phyloP scores from a whole-genome alignment of 768 basidiomycete species.

The Tephrocybe sp. region DNA sequence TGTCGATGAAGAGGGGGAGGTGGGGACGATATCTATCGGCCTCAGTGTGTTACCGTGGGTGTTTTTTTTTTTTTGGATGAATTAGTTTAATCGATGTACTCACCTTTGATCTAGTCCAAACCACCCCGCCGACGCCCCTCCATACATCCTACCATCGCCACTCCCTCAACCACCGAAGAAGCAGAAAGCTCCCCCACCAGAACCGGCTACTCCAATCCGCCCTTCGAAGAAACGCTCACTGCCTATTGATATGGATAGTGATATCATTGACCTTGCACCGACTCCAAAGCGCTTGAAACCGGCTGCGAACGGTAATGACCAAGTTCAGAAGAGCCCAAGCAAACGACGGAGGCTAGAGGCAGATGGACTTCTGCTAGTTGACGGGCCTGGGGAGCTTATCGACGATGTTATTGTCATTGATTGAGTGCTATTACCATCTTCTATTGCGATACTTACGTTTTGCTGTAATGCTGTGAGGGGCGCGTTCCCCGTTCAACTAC shows the following conservation, averaged over 20 bases:
- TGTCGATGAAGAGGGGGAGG: slow-evolving; percentile 83
- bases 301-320: slow-evolving; percentile 17
- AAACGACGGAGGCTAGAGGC: slow-evolving; percentile 69
- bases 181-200: slow-evolving; percentile 38
- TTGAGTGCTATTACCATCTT: background rate
- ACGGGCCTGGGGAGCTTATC: slow-evolving; percentile 53
- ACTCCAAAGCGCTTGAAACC: slow-evolving; percentile 52
- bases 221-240: slow-evolving; percentile 55
- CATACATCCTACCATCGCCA: slow-evolving; percentile 65
- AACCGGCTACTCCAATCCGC: slow-evolving; percentile 41
- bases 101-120: slow-evolving; percentile 41
- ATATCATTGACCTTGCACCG: slow-evolving; percentile 54
- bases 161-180: slow-evolving; percentile 56
- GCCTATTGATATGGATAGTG: slow-evolving; percentile 53
- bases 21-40: slow-evolving; percentile 69
- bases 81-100: slow-evolving; percentile 6
- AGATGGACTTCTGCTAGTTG: slow-evolving; percentile 72
- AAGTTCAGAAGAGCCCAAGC: slow-evolving; percentile 48
- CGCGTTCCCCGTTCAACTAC: no score
- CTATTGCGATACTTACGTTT: no score
- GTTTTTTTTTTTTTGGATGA: slow-evolving; percentile 16
- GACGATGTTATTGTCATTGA: slow-evolving; percentile 62
- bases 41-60: slow-evolving; percentile 74
- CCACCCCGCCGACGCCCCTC: slow-evolving; percentile 48
- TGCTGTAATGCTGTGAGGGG: background rate